Evolutionary conservation across 176 grass and related monocot species (phyloP).

Genomic region (Carex kokanica): DNA sequence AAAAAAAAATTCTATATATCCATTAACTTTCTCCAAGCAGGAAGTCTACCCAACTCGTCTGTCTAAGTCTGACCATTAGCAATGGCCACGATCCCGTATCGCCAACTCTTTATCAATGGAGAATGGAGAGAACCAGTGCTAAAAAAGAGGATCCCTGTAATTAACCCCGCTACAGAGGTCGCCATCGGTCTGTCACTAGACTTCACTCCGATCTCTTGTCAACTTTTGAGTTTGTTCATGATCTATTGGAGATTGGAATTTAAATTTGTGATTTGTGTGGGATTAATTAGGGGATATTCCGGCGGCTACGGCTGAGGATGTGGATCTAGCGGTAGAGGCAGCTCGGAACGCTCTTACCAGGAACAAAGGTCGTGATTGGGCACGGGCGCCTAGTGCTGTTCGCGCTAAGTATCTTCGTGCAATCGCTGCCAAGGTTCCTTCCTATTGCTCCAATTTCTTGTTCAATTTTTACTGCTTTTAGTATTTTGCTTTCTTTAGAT

Average conservation of each 20-base stretch:
- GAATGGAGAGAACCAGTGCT: constrained; percentile 68
- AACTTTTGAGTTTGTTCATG: background rate
- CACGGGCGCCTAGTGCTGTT: constrained; percentile 62
- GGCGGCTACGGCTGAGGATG: constrained; percentile 80
- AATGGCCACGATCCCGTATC: constrained; percentile 45
- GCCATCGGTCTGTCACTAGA: constrained; percentile 40
- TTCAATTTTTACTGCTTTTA: constrained; percentile 10
- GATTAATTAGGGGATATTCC: constrained; percentile 73
- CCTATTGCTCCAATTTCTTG: background rate
- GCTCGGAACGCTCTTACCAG: constrained; percentile 61
- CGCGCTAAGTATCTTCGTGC: constrained; percentile 95
- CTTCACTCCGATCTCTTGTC: background rate
- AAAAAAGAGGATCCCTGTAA: constrained; percentile 65
- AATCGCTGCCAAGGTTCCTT: constrained; percentile 77
- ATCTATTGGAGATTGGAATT: background rate
- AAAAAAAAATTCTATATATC: background rate
- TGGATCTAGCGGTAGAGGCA: constrained; percentile 80
- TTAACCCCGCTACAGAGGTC: constrained; percentile 81
- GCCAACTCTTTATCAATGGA: constrained; percentile 78
- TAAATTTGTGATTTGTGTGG: background rate
- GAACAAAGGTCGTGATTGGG: constrained; percentile 83
- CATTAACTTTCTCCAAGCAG: background rate
- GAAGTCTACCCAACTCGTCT: background rate
- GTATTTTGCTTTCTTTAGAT: constrained; percentile 2
- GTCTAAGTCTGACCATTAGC: background rate